Evolutionary conservation across 2,329 filamentous ascomycete species (phyloP), one percentile per base, ranked within the genome.

Genomic region (Diaporthe caulivora): DNA sequence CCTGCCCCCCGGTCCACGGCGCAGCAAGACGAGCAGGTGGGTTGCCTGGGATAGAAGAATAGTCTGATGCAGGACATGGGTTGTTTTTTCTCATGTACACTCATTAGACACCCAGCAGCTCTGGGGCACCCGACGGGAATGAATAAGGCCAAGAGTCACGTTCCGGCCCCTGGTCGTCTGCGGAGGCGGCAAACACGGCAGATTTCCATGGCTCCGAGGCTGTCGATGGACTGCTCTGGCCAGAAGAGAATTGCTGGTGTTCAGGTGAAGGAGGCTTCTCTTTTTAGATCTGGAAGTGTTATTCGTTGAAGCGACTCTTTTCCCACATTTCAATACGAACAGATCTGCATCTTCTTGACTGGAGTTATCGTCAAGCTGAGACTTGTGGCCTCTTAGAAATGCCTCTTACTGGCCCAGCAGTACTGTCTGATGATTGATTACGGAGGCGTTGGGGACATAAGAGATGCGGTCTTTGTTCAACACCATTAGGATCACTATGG

Each of bases 311-410:
- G 74, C 74, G 74, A 75, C 58, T 71, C 62, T 47, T 75, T 73
- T 70, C 60, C 44, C 71, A 64, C 58, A 71, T 75, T 75, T 75
- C 71, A 75, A 75, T 75, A 75, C 62, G 71, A 75, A 73, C 74
- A 75, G 74, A 75, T 62, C 67, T 71, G 74, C 69, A 69, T 72
- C 67, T 69, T 74, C 65, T 62, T 57, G 68, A 58, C 55, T 71
- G 68, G 68, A 71, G 68, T 71, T 53, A 26, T 34, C 26, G 62
- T 65, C 44, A 31, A 51, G 62, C 44, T 21, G 44, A 65, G 62
- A 65, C 44, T 37, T 37, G 62, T 65, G 62, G 62, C 62, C 44
- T 37, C 31, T 65, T 65, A 44, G 51, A 58, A 51, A 65, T 21
- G 37, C 62, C 62, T 51, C 62, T 51, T 13, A 51, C 44, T 65